A percentile compares a stretch with the other conserved stretches of the same genome.
Evolutionary conservation across 2,329 filamentous ascomycete genomes (phyloP).

Genomic region (Fusarium sp.): DNA sequence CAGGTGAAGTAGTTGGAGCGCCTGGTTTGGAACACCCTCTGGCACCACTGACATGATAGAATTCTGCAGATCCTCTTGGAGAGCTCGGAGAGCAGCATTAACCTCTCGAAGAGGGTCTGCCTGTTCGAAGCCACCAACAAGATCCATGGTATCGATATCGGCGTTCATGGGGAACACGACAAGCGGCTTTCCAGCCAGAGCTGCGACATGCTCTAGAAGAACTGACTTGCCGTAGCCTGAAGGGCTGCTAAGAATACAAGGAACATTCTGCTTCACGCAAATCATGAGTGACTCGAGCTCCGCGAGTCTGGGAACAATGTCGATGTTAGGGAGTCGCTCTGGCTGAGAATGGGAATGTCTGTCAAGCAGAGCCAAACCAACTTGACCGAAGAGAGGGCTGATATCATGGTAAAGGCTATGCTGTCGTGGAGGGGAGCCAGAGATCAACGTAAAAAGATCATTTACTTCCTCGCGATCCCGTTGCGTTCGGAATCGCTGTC

Average conservation of each 20-base stretch:
- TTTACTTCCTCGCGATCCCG: slow-evolving; percentile 75
- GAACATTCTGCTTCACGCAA: slow-evolving; percentile 86
- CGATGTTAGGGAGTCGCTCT: slow-evolving; percentile 62
- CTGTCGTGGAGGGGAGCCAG: slow-evolving; percentile 62
- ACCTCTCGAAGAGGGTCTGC: slow-evolving; percentile 82
- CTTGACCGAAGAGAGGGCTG: slow-evolving; percentile 74
- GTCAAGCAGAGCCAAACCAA: slow-evolving; percentile 79
- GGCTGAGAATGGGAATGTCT: slow-evolving; percentile 69
- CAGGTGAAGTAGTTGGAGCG: slow-evolving; percentile 62
- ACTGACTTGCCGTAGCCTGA: slow-evolving; percentile 89
- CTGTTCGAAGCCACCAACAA: slow-evolving; percentile 97
- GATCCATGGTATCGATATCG: slow-evolving; percentile 96
- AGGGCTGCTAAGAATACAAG: slow-evolving; percentile 86
- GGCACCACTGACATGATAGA: slow-evolving; percentile 63
- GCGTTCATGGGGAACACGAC: slow-evolving; percentile 91
- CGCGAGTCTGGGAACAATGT: slow-evolving; percentile 68
- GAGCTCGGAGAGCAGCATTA: slow-evolving; percentile 63
- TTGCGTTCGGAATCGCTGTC: slow-evolving; percentile 84
- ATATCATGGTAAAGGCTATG: slow-evolving; percentile 80
- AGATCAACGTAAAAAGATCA: slow-evolving; percentile 73
- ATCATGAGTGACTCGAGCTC: slow-evolving; percentile 89
- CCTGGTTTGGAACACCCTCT: slow-evolving; percentile 57
- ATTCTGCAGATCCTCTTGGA: slow-evolving; percentile 64
- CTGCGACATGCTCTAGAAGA: slow-evolving; percentile 83
- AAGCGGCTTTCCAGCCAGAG: slow-evolving; percentile 78